Conservation (phyloP, 1,139 yeast species). For the Blastobotrys aristatus region DNA sequence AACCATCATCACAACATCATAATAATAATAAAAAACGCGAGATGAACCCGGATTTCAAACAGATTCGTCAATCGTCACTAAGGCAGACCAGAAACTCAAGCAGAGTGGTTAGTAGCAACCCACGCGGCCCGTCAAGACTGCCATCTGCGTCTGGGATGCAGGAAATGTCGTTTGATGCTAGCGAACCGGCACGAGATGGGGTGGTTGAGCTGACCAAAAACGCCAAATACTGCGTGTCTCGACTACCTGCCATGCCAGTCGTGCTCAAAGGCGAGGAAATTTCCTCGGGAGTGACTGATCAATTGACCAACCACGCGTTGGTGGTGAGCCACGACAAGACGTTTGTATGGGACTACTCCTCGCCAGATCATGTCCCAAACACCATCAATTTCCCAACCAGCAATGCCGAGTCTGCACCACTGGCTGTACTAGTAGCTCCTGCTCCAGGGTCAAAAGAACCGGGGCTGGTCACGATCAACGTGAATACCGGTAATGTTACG, state of each 20-base stretch:
- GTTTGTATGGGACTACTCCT: slow-evolving; percentile 65
- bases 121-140: slow-evolving; percentile 9
- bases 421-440: slow-evolving; percentile 65
- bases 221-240: slow-evolving; percentile 53
- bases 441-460: slow-evolving; percentile 60
- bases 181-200: slow-evolving; percentile 20
- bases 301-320: slow-evolving; percentile 15
- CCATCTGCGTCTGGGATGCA: slow-evolving; percentile 1
- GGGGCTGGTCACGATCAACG: slow-evolving; percentile 58
- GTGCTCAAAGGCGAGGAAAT: slow-evolving; percentile 33
- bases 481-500: slow-evolving; percentile 50
- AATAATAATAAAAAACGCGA: too few species aligned
- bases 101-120: slow-evolving; percentile 1
- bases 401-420: slow-evolving; percentile 35
- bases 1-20: too few species aligned
- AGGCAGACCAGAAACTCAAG: slow-evolving; percentile 3
- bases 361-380: slow-evolving; percentile 56
- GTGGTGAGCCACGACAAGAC: slow-evolving; percentile 29
- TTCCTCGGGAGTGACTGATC: slow-evolving; percentile 17
- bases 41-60: slow-evolving; percentile 12
- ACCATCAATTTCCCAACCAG: slow-evolving; percentile 43
- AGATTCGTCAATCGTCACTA: slow-evolving; percentile 13
- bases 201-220: slow-evolving; percentile 55
- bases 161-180: slow-evolving; percentile 10
- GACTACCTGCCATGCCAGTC: slow-evolving; percentile 54